Conservation (phyloP, 2,329 filamentous ascomycete genomes). For the Neocucurbitaria cava region DNA sequence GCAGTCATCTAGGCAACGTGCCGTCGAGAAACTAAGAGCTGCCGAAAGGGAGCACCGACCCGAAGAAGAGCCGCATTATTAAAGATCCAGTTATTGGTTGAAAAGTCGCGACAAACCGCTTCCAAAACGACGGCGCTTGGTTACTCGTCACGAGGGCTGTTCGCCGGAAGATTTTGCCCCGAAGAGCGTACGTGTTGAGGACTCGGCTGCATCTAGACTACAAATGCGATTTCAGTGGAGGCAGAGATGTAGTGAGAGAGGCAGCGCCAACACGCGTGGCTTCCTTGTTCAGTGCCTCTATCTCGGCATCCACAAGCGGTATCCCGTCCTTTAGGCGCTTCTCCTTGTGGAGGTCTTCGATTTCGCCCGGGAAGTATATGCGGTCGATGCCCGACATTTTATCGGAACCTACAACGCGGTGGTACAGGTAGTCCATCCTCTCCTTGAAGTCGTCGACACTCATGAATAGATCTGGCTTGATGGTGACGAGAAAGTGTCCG, state of each 20-base stretch:
- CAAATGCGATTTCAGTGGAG: slow-evolving; percentile 21
- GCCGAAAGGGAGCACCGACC: neutral
- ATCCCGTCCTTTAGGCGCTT: slow-evolving; percentile 55
- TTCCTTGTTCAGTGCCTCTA: slow-evolving; percentile 59
- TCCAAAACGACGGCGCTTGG: neutral
- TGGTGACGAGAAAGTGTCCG: slow-evolving; percentile 70
- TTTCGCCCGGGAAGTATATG: slow-evolving; percentile 62
- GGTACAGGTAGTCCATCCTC: slow-evolving; percentile 66
- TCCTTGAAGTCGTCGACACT: slow-evolving; percentile 71
- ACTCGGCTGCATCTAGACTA: slow-evolving; percentile 2
- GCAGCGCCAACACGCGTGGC: slow-evolving; percentile 53
- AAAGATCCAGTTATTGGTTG: neutral
- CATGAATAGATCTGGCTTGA: slow-evolving; percentile 80
- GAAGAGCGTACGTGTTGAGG: neutral
- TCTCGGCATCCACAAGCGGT: slow-evolving; percentile 57
- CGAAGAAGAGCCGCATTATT: neutral
- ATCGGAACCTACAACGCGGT: slow-evolving; percentile 60
- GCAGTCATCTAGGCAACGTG: neutral
- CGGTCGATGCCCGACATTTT: slow-evolving; percentile 61
- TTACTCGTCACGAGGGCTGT: neutral
- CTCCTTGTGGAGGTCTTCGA: slow-evolving; percentile 19
- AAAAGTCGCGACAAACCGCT: neutral
- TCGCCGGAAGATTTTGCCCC: neutral
- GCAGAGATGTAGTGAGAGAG: slow-evolving; percentile 15
- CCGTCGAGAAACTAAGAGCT: neutral